Evolutionary conservation across 1,139 yeast genomes (phyloP).

Genomic region (Yamadazyma sp.): DNA sequence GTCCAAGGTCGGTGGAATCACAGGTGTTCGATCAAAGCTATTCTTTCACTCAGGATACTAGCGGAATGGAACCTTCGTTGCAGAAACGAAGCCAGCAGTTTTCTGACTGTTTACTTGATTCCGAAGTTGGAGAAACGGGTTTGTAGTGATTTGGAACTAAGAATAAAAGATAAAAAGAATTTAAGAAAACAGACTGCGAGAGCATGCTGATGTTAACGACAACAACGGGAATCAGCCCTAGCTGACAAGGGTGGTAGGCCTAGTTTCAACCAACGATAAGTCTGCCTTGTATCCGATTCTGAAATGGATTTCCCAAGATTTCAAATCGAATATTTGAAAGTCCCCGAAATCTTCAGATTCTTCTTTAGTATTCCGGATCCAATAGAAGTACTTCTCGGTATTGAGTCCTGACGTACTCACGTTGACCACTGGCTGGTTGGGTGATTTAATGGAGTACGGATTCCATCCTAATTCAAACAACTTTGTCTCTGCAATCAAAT

Average conservation of each 20-base stretch:
- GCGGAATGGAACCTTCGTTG: slow-evolving; percentile 1
- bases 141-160: not conserved
- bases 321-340: slow-evolving; percentile 45
- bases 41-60: not conserved
- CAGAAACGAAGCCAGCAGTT: not conserved
- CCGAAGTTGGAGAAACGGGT: not conserved
- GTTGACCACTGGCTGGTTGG: slow-evolving; percentile 7
- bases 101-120: not conserved
- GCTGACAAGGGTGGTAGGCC: slow-evolving; percentile 8
- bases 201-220: not conserved
- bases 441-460: slow-evolving; percentile 30
- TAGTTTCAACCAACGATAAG: slow-evolving; percentile 10
- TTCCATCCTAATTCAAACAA: slow-evolving; percentile 46
- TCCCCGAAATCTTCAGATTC: slow-evolving; percentile 26
- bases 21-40: not conserved
- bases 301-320: slow-evolving; percentile 43
- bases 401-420: slow-evolving; percentile 8
- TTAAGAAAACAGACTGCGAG: not conserved
- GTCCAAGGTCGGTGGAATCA: not conserved
- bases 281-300: slow-evolving; percentile 33
- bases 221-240: not conserved
- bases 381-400: slow-evolving; percentile 25
- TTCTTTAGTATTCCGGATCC: slow-evolving; percentile 34
- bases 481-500: slow-evolving; percentile 43
- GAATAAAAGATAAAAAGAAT: not conserved